Evolutionary conservation across 2,329 filamentous ascomycete genomes (phyloP).

Genomic region (Furcasterigmium sp.): DNA sequence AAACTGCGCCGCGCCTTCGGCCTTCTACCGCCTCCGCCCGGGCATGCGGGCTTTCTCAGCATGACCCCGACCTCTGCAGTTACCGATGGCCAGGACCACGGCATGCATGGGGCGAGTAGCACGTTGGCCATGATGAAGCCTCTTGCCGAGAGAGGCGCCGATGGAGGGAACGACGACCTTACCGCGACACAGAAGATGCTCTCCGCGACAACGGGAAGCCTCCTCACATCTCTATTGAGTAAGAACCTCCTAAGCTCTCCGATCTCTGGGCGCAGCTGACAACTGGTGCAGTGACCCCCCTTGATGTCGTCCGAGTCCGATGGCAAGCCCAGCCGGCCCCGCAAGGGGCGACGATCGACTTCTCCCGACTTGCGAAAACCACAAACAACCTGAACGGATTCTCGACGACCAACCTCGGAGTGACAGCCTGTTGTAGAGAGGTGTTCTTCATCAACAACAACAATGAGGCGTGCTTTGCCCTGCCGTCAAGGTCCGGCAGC

Average conservation of each 20-base stretch:
- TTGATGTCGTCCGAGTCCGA: slow-evolving; percentile 94
- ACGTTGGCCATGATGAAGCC: slow-evolving; percentile 22
- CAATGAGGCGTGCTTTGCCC: slow-evolving; percentile 74
- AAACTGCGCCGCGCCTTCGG: too few relatives aligned
- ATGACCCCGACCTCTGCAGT: not conserved
- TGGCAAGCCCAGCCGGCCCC: slow-evolving; percentile 73
- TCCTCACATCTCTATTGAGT: slow-evolving; percentile 87
- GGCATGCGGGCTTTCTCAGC: too few relatives aligned
- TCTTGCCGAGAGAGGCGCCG: slow-evolving; percentile 14
- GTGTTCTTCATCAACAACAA: slow-evolving; percentile 94
- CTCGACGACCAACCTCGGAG: slow-evolving; percentile 74
- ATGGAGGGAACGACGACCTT: slow-evolving; percentile 52
- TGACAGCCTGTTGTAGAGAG: slow-evolving; percentile 92
- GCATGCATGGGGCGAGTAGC: slow-evolving; percentile 15
- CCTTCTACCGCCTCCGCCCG: too few relatives aligned
- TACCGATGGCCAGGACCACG: slow-evolving; percentile 3
- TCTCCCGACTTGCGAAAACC: slow-evolving; percentile 51
- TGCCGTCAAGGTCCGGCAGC: slow-evolving; percentile 46
- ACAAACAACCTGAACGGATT: slow-evolving; percentile 60
- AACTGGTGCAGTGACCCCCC: slow-evolving; percentile 69
- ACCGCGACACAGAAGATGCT: slow-evolving; percentile 89
- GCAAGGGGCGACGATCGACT: slow-evolving; percentile 43
- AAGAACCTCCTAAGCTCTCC: too few relatives aligned
- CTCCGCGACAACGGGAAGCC: slow-evolving; percentile 83
- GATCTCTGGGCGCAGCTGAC: slow-evolving; percentile 2